Evolutionary conservation across 1,139 yeast genomes (phyloP), one percentile per base, ranked within the genome.

Genomic region (Suhomyces anneliseae): DNA sequence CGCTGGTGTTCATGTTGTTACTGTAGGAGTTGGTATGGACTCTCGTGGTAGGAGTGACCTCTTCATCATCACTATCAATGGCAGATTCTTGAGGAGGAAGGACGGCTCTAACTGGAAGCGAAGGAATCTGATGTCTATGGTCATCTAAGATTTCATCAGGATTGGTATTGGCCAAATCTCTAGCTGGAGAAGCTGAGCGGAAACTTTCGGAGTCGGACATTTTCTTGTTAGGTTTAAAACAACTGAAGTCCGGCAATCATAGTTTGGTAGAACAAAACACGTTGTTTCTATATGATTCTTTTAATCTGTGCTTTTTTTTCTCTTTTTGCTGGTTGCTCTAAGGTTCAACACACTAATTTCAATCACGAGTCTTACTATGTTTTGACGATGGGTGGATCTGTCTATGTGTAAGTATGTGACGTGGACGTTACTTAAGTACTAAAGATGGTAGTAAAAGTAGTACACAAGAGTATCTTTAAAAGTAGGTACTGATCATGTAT

Each of bases 61-160:
- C 39, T 19, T 35, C 45, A 26, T 49, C 50, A 36, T 52, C 58
- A 14, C 48, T 48, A 34, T 48, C 47, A 34, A 49, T 39, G 14
- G 49, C 53, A 11, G 53, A 53, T 11, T 40, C 47, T 15, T 15
- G 24, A 6, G 45, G 34, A 9, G 38, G 44, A 14, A 41, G 38
- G 39, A 31, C 40, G 36, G 27, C 61, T 44, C 69, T 62, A 37
- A 64, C 65, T 9, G 82, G 82, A 29, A 75, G 65, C 10, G 76
- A 70, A 35, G 65, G 63, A 15, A 75, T 69, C 56, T 81, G 84
- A 59, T 76, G 64, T 49, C 87, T 71, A 59, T 82, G 86, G 60
- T 82, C 87, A 53, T 80, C 75, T 46, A 82, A 66, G 36, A 71
- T 75, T 38, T 77, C 79, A 54, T 78, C 82, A 24, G 78, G 74